Conservation (phyloP, 495 filamentous ascomycete genomes). For the Terfezia boudieri region DNA sequence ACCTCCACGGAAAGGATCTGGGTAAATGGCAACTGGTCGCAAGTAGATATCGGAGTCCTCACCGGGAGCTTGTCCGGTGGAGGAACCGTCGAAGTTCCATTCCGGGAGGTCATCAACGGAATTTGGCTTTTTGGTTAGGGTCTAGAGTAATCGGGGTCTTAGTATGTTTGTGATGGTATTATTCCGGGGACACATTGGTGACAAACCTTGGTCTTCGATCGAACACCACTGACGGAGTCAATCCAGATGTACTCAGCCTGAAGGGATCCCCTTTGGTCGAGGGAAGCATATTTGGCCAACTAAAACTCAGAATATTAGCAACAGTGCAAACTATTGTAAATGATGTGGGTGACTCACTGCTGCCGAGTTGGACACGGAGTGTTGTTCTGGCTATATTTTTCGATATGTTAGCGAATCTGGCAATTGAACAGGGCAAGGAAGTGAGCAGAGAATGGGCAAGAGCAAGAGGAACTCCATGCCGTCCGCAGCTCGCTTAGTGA, state of each 20-base stretch:
- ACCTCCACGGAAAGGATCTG: slow-evolving; percentile 72
- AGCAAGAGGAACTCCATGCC: no score
- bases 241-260: slow-evolving; percentile 99
- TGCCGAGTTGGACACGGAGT: not conserved
- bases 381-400: not conserved
- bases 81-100: slow-evolving; percentile 99
- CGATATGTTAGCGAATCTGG: not conserved
- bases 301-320: slow-evolving; percentile 20
- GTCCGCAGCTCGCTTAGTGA: no score
- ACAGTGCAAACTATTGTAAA: not conserved
- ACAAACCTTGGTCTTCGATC: slow-evolving; percentile 83
- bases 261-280: slow-evolving; percentile 65
- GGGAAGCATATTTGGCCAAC: slow-evolving; percentile 77
- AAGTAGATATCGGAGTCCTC: slow-evolving; percentile 98
- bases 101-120: slow-evolving; percentile 69
- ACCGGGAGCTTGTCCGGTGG: slow-evolving; percentile 79
- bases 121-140: slow-evolving; percentile 41
- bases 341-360: not conserved
- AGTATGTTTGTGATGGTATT: not conserved
- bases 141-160: slow-evolving; percentile 29
- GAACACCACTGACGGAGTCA: slow-evolving; percentile 50
- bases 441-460: no score
- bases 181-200: slow-evolving; percentile 2
- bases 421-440: no score
- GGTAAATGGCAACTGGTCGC: slow-evolving; percentile 69